These are phyloP conservation scores for Tylopilus cervinicoccineus DNA, from an alignment of 768 basidiomycete species.

Conservation along the genomic window DNA sequence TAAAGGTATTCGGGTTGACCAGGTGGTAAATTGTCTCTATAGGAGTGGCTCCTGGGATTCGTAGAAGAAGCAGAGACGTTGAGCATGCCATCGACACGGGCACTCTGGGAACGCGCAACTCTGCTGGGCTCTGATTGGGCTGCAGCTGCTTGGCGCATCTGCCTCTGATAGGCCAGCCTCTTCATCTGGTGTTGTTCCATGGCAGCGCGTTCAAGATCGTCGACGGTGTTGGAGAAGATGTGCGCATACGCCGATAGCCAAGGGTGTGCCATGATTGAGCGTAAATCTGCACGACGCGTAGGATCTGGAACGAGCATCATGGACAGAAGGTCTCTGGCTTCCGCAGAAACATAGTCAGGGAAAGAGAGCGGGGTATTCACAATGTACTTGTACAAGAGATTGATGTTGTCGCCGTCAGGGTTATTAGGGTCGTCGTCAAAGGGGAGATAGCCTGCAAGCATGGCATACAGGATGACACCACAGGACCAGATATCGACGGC, in stretches of 20 bases:
- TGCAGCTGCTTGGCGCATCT: slow-evolving; percentile 59
- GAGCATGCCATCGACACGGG: slow-evolving; percentile 47
- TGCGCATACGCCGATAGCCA: slow-evolving; percentile 62
- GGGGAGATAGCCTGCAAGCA: slow-evolving; percentile 96
- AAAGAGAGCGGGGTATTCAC: slow-evolving; percentile 95
- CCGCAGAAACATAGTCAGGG: slow-evolving; percentile 88
- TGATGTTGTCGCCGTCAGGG: slow-evolving; percentile 99
- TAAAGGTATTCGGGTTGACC: slow-evolving; percentile 67
- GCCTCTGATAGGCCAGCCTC: slow-evolving; percentile 73
- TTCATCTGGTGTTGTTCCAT: slow-evolving; percentile 85
- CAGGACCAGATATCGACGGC: slow-evolving; percentile 99
- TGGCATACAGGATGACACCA: slow-evolving; percentile 93
- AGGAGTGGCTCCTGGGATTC: slow-evolving; percentile 39
- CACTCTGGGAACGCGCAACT: slow-evolving; percentile 49
- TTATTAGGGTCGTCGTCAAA: slow-evolving; percentile 99
- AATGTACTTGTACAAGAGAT: slow-evolving; percentile 97
- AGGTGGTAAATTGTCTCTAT: slow-evolving; percentile 44
- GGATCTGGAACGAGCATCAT: slow-evolving; percentile 97
- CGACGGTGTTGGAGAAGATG: slow-evolving; percentile 64
- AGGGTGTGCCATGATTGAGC: slow-evolving; percentile 78
- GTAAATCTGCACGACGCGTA: slow-evolving; percentile 67
- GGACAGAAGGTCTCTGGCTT: slow-evolving; percentile 78
- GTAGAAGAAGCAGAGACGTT: slow-evolving; percentile 31
- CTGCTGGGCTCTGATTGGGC: slow-evolving; percentile 28
- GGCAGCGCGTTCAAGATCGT: slow-evolving; percentile 74